Percentiles rank a stretch among this genome's conserved stretches.
These are phyloP conservation scores for Aquilaria sinensis DNA, from an alignment of 345 rosid species.

Conservation along the genomic window DNA sequence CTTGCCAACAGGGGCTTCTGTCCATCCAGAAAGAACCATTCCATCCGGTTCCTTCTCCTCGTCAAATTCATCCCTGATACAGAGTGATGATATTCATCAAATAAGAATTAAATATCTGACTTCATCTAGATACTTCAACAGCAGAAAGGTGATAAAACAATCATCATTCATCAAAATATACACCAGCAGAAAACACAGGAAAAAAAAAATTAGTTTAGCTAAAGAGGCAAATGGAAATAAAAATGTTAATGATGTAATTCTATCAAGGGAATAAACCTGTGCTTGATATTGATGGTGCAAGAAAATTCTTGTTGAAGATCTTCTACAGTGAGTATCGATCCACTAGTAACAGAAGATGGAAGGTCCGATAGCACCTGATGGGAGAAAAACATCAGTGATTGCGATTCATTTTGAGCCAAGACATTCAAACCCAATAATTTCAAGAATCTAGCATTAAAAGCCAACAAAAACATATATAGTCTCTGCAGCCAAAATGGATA, in stretches of 20 bases:
- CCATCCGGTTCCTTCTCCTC: constrained; percentile 97
- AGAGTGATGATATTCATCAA: neutral
- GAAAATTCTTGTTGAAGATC: constrained; percentile 91
- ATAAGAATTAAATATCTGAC: no score
- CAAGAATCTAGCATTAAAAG: neutral
- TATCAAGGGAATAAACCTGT: constrained; percentile 50
- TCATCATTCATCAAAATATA: neutral
- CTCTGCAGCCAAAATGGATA: neutral
- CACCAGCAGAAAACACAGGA: neutral
- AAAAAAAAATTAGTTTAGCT: neutral
- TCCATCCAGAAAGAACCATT: constrained; percentile 94
- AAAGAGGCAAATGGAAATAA: neutral
- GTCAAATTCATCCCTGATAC: constrained; percentile 77
- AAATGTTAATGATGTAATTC: neutral
- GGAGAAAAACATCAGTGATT: constrained; percentile 3
- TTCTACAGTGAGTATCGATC: constrained; percentile 67
- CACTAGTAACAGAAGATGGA: constrained; percentile 70
- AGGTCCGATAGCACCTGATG: constrained; percentile 69
- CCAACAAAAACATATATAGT: neutral
- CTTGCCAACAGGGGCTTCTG: constrained; percentile 43
- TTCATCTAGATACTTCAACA: no score
- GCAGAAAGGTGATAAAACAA: neutral
- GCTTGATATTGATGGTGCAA: constrained; percentile 80
- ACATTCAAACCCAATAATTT: neutral
- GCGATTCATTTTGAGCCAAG: neutral